Conservation (phyloP, 148 eudicot species). For the Silene latifolia region DNA sequence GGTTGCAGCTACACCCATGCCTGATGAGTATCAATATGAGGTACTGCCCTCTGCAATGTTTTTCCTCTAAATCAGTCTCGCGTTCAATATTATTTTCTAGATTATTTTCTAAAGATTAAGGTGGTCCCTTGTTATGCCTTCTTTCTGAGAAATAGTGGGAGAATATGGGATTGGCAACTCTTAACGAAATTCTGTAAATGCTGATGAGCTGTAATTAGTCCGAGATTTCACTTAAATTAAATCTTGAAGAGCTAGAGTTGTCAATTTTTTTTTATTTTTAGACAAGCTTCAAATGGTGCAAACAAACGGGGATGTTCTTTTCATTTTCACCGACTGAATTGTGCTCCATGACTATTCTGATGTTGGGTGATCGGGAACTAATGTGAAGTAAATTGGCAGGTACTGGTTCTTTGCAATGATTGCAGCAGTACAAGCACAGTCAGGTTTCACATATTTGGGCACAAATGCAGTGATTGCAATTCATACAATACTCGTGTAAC, state of each 20-base stretch:
- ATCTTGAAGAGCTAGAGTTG: not conserved
- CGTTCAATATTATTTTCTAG: not conserved
- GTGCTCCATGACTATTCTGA: not conserved
- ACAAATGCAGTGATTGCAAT: conserved; percentile 68
- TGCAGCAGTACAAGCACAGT: conserved; percentile 59
- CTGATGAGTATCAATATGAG: conserved; percentile 66
- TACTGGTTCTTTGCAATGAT: conserved; percentile 72
- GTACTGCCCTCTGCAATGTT: conserved; percentile 33
- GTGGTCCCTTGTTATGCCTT: not conserved
- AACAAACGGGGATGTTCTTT: not conserved
- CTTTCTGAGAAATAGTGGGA: not conserved
- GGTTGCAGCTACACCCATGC: conserved; percentile 77
- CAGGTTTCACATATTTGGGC: conserved; percentile 74
- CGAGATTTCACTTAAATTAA: not conserved
- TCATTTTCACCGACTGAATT: not conserved
- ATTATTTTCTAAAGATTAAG: not conserved
- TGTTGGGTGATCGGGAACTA: not conserved
- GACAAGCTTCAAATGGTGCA: not conserved
- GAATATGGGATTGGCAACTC: no score
- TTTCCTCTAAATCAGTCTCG: not conserved
- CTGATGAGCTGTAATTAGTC: not conserved
- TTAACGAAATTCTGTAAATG: not conserved
- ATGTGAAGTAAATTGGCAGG: conserved; percentile 36
- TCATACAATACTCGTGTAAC: conserved; percentile 81
- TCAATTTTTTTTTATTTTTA: not conserved